These are phyloP conservation scores for Candida pseudoglaebosa DNA, from an alignment of 805 yeast genomes.

Conservation along the genomic window DNA sequence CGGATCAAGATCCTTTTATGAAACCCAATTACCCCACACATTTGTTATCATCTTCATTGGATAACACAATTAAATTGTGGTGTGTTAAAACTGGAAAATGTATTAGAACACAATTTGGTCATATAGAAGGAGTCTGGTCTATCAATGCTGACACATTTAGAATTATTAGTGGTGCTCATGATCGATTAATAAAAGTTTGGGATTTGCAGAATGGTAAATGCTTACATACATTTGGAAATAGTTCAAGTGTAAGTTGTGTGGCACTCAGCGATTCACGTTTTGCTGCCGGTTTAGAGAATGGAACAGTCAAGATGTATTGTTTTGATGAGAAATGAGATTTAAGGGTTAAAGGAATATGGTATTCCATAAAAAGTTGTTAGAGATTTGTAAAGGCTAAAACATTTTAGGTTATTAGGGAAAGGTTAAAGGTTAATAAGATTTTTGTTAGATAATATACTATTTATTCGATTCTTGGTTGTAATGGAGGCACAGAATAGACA, in stretches of 20 bases:
- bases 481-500: too few species aligned
- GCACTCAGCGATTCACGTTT: conserved; percentile 85
- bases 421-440: too few species aligned
- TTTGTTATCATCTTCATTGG: conserved; percentile 80
- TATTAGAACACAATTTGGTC: conserved; percentile 93
- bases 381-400: neutral
- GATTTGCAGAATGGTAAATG: conserved; percentile 93
- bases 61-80: conserved; percentile 92
- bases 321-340: conserved; percentile 45
- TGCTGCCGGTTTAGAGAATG: conserved; percentile 87
- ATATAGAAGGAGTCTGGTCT: conserved; percentile 97
- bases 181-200: conserved; percentile 87
- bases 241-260: conserved; percentile 58
- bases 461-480: too few species aligned
- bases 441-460: too few species aligned
- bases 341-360: conserved; percentile 4
- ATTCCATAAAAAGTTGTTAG: neutral
- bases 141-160: conserved; percentile 94
- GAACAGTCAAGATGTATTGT: conserved; percentile 78
- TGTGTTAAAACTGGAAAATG: conserved; percentile 84
- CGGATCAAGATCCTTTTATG: conserved; percentile 17
- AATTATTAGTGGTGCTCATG: conserved; percentile 92
- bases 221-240: conserved; percentile 86
- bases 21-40: conserved; percentile 66
- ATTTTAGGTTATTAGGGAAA: conserved; percentile 1